Evolutionary conservation across 1,284 basidiomycete species (phyloP), one percentile per base, ranked within the genome.

Genomic region (Cryptococcus sp.): DNA sequence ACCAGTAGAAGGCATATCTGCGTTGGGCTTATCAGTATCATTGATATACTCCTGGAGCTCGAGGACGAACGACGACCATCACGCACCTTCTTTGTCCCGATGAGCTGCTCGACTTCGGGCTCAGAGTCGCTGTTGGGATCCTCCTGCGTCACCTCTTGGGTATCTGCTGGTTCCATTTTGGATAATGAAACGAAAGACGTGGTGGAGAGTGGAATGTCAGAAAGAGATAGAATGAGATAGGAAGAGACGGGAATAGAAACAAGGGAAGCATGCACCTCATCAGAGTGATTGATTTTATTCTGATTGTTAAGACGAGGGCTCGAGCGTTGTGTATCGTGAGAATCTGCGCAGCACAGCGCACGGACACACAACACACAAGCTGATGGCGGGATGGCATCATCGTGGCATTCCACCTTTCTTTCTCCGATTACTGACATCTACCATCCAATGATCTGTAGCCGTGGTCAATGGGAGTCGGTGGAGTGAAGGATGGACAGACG

Each of bases 51-150:
- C 5, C 16, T 19, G 3, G 22, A 47, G 16, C 1, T 19, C 6
- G 17, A 19, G 22, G 11, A 10, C 2, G 45, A 47, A 47, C 13
- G 16, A 20, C 4, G 6, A 22, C 41, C 27, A 5, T 27, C 5
- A 55, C 61, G 30, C 43, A 61, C 79, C 60, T 76, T 76, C 11
- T 77, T 78, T 13, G 73, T 71, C 46, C 75, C 61, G 48, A 78
- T 76, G 5, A 78, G 62, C 15, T 61, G 55, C 52, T 81, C 72
- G 65, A 81, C 76, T 39, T 81, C 82, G 0, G 71, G 69, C 15
- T 77, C 77, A 42, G 72, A 70, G 30, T 79, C 80, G 59, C 82
- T 42, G 17, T 54, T 42, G 17, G 30, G 7, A 35, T 35, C 30
- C 30, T 35, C 8, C 30, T 35, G 30, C 8, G 30, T 8, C 30